A percentile compares a stretch with the other conserved stretches of the same genome.
Conservation (phyloP, 495 filamentous ascomycete species). For the Lichenothelia convexa region DNA sequence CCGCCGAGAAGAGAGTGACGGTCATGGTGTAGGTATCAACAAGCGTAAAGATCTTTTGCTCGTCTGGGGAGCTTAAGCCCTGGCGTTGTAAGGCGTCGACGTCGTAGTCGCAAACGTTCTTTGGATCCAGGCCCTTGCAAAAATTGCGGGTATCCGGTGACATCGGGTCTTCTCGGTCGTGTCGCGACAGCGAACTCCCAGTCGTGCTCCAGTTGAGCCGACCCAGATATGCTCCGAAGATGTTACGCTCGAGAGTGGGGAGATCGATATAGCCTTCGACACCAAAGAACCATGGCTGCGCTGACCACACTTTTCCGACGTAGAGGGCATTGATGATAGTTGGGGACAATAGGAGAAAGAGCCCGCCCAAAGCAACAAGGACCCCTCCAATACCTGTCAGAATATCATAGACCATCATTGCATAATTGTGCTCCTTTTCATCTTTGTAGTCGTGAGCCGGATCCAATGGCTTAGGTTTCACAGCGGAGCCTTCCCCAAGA, state of each 20-base stretch:
- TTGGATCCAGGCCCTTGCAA: no score
- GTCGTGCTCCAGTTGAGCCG: conserved; percentile 14
- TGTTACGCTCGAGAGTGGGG: conserved; percentile 13
- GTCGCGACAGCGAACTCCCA: conserved; percentile 13
- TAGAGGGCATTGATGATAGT: conserved; percentile 9
- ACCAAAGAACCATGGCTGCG: conserved; percentile 22
- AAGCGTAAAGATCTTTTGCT: conserved; percentile 14
- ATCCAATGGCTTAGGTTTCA: not conserved
- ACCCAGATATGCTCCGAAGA: conserved; percentile 14
- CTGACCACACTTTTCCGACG: conserved; percentile 10
- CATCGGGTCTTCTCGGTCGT: no score
- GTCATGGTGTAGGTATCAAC: conserved; percentile 17
- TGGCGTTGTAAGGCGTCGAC: no score
- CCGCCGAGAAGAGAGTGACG: conserved; percentile 21
- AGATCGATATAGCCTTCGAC: conserved; percentile 20
- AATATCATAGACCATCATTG: not conserved
- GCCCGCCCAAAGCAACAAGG: no score
- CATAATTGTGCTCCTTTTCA: not conserved
- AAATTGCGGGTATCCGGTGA: no score
- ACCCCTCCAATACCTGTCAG: not conserved
- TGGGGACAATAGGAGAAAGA: no score
- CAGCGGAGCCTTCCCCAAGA: not conserved
- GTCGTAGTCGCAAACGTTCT: no score
- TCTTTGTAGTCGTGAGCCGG: not conserved
- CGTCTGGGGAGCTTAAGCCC: conserved; percentile 1